A percentile compares a stretch with the other conserved stretches of the same genome.
Conservation (phyloP, 2,329 filamentous ascomycete species). For the Calonectria honghensis region DNA sequence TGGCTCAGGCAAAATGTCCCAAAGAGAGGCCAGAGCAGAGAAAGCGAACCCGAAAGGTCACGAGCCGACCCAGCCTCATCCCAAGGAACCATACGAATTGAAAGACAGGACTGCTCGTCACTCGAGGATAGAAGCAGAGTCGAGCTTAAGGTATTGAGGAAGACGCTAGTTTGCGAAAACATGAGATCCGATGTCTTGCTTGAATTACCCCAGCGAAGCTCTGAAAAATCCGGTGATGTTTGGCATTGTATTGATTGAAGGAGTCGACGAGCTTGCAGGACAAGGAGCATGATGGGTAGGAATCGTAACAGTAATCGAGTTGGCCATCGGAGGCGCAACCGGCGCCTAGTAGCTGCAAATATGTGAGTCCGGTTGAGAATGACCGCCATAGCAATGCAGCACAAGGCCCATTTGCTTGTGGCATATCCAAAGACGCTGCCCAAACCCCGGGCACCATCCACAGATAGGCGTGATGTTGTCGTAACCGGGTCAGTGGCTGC, state of each 20-base stretch:
- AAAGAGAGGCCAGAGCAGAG: slow-evolving; percentile 84
- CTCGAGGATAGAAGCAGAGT: slow-evolving; percentile 82
- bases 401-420: slow-evolving; percentile 93
- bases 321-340: slow-evolving; percentile 84
- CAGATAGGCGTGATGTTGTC: slow-evolving; percentile 68
- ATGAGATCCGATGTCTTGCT: slow-evolving; percentile 80
- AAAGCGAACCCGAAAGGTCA: slow-evolving; percentile 84
- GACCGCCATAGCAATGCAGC: slow-evolving; percentile 89
- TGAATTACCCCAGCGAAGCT: slow-evolving; percentile 81
- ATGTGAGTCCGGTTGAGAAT: slow-evolving; percentile 94
- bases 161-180: slow-evolving; percentile 81
- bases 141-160: slow-evolving; percentile 84
- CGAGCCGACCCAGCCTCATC: slow-evolving; percentile 69
- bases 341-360: slow-evolving; percentile 90
- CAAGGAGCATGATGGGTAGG: slow-evolving; percentile 81
- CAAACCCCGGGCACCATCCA: slow-evolving; percentile 80
- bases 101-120: slow-evolving; percentile 84
- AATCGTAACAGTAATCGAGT: slow-evolving; percentile 82
- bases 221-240: slow-evolving; percentile 83
- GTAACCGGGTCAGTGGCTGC: slow-evolving; percentile 43
- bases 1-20: slow-evolving; percentile 83
- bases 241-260: slow-evolving; percentile 94
- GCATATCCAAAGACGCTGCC: slow-evolving; percentile 93
- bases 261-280: slow-evolving; percentile 80
- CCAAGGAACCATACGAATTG: slow-evolving; percentile 80